phyloP scores from a whole-genome alignment of 169 alveolate species.

The Plasmodium yoelii region DNA sequence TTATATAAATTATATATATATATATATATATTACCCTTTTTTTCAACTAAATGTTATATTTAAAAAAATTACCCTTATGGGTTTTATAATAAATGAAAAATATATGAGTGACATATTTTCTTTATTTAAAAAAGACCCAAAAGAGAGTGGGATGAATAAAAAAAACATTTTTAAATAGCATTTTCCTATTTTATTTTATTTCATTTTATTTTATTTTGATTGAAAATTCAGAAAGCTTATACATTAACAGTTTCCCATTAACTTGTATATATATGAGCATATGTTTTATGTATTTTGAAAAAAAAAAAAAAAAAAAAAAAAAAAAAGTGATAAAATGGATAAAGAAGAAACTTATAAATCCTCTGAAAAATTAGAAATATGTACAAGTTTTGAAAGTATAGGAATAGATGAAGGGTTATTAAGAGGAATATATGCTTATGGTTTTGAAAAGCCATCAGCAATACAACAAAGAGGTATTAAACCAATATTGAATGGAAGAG shows the following conservation, averaged over 20 bases:
- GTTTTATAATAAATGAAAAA: too few species aligned
- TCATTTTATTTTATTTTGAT: too few species aligned
- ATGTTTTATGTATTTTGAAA: too few species aligned
- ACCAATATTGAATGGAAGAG: conserved; percentile 98
- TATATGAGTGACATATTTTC: too few species aligned
- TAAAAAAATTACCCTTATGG: too few species aligned
- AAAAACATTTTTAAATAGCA: too few species aligned
- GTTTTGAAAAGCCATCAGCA: conserved; percentile 99
- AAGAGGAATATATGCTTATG: conserved; percentile 98
- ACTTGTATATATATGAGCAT: background rate
- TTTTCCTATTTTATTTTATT: too few species aligned
- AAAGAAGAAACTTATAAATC: conserved; percentile 33
- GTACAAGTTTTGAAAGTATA: conserved; percentile 93
- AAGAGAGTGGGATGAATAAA: too few species aligned
- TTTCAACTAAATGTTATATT: too few species aligned
- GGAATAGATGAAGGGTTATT: conserved; percentile 94
- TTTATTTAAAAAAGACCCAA: too few species aligned
- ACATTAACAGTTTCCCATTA: background rate
- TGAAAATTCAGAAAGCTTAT: background rate
- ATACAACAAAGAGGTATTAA: conserved; percentile 98
- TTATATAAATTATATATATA: too few species aligned
- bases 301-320: background rate
- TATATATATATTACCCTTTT: too few species aligned
- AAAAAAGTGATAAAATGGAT: conserved; percentile 22
- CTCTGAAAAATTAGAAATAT: conserved; percentile 64